Base-by-base conservation (phyloP, 2,329 filamentous ascomycete species). In the Aspergillus vadensis region DNA sequence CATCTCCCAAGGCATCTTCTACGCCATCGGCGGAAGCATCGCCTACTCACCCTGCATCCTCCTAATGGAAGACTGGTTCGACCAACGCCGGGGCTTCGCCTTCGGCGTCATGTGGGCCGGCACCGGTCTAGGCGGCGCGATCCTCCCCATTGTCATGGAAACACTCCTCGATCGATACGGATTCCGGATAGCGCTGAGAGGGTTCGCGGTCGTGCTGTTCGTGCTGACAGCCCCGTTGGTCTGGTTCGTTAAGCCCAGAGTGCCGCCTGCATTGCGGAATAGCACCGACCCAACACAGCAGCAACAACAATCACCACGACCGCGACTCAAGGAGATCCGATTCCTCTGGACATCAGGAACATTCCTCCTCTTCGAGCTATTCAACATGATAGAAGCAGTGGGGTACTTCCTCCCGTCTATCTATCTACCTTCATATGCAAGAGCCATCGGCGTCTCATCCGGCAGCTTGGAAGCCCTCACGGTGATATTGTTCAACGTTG, bases 61-160 rank as follows among this genome's bases (percentile, higher is more conserved):
- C 53, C 79, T 78, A 50, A 73, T 84, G 51, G 79, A 83, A 38
- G 80, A 83, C 65, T 87, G 68, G 77, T 84, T 83, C 69, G 76
- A 82, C 8, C 77, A 81, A 65, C 69, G 77, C 17, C 72, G 75
- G 53, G 80, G 80, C 65, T 76, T 71, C 67, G 78, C 77, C 0
- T 76, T 79, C 12, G 82, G 81, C 2, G 65, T 79, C 61, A 50
- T 60, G 57, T 66, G 78, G 78, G 77, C 72, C 15, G 70, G 71
- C 5, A 71, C 69, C 23, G 67, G 70, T 14, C 53, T 71, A 4
- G 77, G 77, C 2, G 82, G 82, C 2, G 77, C 78, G 4, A 73
- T 81, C 15, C 70, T 83, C 23, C 82, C 81, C 0, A 61, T 83
- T 7, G 68, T 80, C 2, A 66, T 83, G 2, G 72, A 82, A 63